phyloP scores from a whole-genome alignment of 2,329 filamentous ascomycete genomes.

The Ascochyta pisi region DNA sequence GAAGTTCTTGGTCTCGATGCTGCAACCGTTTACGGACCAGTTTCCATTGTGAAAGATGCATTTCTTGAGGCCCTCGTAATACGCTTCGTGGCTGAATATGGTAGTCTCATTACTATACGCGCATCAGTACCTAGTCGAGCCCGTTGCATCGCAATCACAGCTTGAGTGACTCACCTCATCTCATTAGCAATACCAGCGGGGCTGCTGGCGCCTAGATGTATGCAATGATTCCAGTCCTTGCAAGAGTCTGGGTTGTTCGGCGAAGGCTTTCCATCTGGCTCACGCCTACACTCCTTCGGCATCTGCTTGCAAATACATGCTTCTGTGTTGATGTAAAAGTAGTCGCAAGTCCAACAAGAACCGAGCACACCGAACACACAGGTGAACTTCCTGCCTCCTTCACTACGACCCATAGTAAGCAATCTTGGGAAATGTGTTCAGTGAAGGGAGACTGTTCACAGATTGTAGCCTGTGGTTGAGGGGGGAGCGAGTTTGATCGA shows the following conservation, averaged over 20 bases:
- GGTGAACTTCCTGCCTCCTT: neutral
- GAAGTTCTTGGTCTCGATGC: neutral
- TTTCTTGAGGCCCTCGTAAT: neutral
- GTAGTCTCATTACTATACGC: neutral
- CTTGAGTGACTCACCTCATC: neutral
- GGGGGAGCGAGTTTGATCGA: neutral
- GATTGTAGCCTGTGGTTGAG: too few species aligned
- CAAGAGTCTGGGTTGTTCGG: neutral
- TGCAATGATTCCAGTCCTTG: neutral
- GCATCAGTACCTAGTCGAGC: neutral
- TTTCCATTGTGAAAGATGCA: neutral
- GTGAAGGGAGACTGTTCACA: neutral
- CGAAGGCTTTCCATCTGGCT: neutral
- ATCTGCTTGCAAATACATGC: neutral
- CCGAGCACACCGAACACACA: neutral
- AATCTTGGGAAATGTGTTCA: neutral
- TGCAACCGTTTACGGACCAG: neutral
- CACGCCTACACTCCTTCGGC: neutral
- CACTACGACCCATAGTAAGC: neutral
- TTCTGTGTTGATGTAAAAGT: neutral
- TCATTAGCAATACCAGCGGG: neutral
- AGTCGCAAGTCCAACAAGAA: neutral
- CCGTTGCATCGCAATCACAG: too few species aligned
- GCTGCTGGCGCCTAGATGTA: neutral
- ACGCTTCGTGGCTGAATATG: neutral